These are phyloP conservation scores for Candida mattraensis DNA, from an alignment of 805 yeast genomes.

Conservation along the genomic window DNA sequence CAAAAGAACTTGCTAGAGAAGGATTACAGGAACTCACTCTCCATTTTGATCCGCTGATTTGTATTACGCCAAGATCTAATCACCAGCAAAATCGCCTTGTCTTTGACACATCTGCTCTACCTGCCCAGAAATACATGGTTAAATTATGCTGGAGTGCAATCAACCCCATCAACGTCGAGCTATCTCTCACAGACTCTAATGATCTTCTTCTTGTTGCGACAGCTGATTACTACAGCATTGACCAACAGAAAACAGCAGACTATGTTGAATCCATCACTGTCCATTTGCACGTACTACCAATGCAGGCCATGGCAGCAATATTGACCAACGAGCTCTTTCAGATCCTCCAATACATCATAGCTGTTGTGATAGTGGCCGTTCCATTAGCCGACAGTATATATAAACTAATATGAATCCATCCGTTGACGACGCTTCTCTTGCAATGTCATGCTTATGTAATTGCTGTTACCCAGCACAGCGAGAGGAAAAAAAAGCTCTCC, in stretches of 20 bases:
- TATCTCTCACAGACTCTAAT: conserved; percentile 3
- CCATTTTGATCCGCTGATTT: conserved; percentile 10
- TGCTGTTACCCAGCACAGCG: too few relatives aligned
- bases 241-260: conserved; percentile 6
- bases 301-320: conserved; percentile 7
- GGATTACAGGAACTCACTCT: neutral
- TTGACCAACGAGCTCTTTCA: conserved; percentile 14
- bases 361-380: conserved; percentile 9
- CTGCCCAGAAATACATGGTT: conserved; percentile 4
- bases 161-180: conserved; percentile 22
- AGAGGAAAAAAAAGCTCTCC: neutral
- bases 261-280: conserved; percentile 14
- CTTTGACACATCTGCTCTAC: neutral
- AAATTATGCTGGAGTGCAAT: conserved; percentile 30
- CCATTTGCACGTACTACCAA: conserved; percentile 15
- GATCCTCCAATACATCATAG: conserved; percentile 8
- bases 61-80: conserved; percentile 11
- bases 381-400: neutral
- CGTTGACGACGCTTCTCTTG: too few relatives aligned
- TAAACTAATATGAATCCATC: too few relatives aligned
- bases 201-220: too few relatives aligned
- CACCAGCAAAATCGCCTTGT: conserved; percentile 8
- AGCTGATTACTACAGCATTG: conserved; percentile 23
- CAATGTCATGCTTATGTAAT: too few relatives aligned
- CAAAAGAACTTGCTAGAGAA: conserved; percentile 3